Conservation (phyloP, 495 filamentous ascomycete species). For the Podospora sp. region DNA sequence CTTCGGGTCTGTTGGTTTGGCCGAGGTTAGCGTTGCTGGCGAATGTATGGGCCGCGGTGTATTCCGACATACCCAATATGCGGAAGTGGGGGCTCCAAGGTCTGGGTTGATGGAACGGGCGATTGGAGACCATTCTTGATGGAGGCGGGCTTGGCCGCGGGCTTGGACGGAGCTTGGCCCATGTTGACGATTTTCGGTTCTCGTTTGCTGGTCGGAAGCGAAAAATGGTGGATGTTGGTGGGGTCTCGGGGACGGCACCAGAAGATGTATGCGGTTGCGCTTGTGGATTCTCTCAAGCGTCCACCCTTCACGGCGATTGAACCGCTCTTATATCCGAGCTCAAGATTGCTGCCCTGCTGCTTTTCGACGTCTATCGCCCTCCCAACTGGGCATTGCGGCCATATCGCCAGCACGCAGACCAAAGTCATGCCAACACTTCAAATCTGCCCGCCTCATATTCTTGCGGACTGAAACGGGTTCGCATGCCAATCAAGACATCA, state of each 20-base stretch:
- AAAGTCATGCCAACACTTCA: neutral
- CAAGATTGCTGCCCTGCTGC: neutral
- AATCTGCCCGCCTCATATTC: neutral
- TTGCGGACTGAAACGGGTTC: neutral
- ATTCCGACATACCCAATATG: conserved; percentile 17
- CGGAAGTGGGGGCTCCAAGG: neutral
- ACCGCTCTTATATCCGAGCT: neutral
- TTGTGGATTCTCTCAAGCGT: neutral
- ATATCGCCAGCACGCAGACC: neutral
- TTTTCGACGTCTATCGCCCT: neutral
- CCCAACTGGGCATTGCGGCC: neutral
- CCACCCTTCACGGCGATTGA: neutral
- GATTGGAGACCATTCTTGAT: neutral
- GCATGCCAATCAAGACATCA: neutral
- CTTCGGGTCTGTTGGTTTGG: conserved; percentile 4
- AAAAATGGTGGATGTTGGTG: neutral
- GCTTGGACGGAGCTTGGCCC: neutral
- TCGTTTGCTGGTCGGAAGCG: neutral
- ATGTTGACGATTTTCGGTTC: neutral
- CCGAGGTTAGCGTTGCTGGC: neutral
- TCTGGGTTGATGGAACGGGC: neutral
- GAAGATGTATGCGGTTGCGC: neutral
- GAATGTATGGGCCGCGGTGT: no score
- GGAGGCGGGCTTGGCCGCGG: neutral
- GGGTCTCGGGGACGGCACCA: neutral